A percentile compares a stretch with the other conserved stretches of the same genome.
phyloP scores from a whole-genome alignment of 441 rosid genomes.

The Pelargonium cotyledonis region DNA sequence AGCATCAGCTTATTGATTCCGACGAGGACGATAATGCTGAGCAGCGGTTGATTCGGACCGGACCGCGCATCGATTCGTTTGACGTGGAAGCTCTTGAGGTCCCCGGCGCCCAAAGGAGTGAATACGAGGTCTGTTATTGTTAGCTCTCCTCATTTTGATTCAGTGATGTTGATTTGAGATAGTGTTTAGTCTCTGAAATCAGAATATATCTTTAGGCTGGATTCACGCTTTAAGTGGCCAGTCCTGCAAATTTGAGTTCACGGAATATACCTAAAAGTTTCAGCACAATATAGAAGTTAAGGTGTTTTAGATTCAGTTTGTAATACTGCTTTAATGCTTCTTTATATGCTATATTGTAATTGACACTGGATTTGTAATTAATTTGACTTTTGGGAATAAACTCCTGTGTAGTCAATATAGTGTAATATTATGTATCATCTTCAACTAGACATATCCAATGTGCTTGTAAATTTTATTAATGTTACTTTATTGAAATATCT shows the following conservation, averaged over 20 bases:
- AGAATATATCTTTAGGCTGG: neutral
- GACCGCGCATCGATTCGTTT: conserved; percentile 79
- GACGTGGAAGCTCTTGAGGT: conserved; percentile 96
- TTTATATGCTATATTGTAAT: neutral
- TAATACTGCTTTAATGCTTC: neutral
- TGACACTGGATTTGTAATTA: neutral
- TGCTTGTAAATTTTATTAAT: too few relatives aligned
- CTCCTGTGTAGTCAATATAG: neutral
- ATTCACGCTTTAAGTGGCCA: too few relatives aligned
- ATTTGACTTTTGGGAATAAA: neutral
- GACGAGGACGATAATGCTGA: conserved; percentile 68
- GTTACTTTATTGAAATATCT: too few relatives aligned
- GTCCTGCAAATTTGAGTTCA: too few relatives aligned
- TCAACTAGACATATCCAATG: too few relatives aligned
- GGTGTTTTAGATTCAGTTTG: too few relatives aligned
- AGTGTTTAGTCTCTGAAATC: neutral
- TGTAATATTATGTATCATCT: neutral
- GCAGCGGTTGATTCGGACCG: conserved; percentile 82
- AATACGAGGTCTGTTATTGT: conserved; percentile 48
- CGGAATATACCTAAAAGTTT: neutral
- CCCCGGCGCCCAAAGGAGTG: conserved; percentile 65
- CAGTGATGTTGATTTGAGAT: neutral
- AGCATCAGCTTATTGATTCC: conserved; percentile 42
- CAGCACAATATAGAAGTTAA: neutral
- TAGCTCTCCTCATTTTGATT: neutral